Evolutionary conservation across 2,329 filamentous ascomycete species (phyloP), one percentile per base, ranked within the genome.

Genomic region (Sclerotinia minor): DNA sequence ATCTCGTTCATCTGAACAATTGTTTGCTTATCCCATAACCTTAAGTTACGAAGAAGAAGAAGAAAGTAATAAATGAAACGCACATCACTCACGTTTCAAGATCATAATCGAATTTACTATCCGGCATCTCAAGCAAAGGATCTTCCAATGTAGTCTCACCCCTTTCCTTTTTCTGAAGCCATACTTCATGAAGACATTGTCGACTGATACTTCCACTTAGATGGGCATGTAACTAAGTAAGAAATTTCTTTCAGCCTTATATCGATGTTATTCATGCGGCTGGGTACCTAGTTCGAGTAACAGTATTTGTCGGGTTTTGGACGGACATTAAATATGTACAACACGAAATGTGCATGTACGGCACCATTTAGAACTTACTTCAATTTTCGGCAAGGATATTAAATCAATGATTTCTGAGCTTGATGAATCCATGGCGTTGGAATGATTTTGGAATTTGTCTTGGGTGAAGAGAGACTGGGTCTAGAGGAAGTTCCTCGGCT

Each of bases 141-240:
- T 95, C 91, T 61, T 87, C 81, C 1, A 94, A 79, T 13, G 82
- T 76, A 3, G 87, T 84, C 29, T 81, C 75, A 9, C 83, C 78
- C 26, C 76, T 73, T 4, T 80, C 79, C 68, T 84, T 86, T 76
- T 88, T 91, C 66, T 78, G 77, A 59, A 80, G 73, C 91, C 92
- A 95, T 75, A 94, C 87, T 49, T 91, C 84, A 75, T 92, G 90
- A 2, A 95, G 85, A 69, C 86, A 89, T 73, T 86, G 80, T 44
- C 89, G 86, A 75, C 86, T 89, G 77, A 95, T 92, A 77, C 89
- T 92, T 65, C 92, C 91, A 52, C 87, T 91, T 55, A 95, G 83
- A 78, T 95, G 91, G 70, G 92, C 91, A 74, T 95, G 92, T 65
- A 94, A 84, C 89, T 93, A 71, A 59, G 58, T 15, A 47, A 38